phyloP scores from a whole-genome alignment of 1,284 basidiomycete species.

The Xerocomus amazonicus region DNA sequence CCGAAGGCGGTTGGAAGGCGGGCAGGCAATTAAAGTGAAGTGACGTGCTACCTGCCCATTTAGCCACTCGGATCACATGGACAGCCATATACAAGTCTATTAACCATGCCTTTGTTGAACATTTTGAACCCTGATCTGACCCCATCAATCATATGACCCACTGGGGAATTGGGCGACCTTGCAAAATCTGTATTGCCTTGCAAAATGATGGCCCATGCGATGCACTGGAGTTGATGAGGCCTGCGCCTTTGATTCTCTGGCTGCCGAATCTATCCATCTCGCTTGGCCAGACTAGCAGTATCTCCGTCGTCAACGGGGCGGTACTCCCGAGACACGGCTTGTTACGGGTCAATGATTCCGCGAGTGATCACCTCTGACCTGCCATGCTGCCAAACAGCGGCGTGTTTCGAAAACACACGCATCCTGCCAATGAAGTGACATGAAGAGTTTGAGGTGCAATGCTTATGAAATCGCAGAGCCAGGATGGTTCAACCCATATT shows the following conservation, averaged over 20 bases:
- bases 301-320: conserved; percentile 25
- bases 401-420: conserved; percentile 17
- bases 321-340: conserved; percentile 13
- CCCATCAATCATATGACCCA: conserved; percentile 25
- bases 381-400: conserved; percentile 6
- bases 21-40: conserved; percentile 56
- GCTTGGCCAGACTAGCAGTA: conserved; percentile 1
- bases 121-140: conserved; percentile 13
- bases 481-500: too few species aligned
- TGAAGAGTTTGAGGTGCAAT: conserved; percentile 7
- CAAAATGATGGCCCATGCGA: conserved; percentile 10
- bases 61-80: conserved; percentile 30
- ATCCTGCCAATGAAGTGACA: conserved; percentile 24
- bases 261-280: conserved; percentile 1
- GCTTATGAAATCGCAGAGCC: too few species aligned
- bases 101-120: conserved; percentile 14
- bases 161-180: conserved; percentile 20
- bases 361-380: conserved; percentile 17
- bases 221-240: conserved; percentile 4
- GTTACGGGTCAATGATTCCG: conserved; percentile 23
- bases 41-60: conserved; percentile 28
- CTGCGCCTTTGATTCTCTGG: conserved; percentile 10
- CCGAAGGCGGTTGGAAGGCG: conserved; percentile 60
- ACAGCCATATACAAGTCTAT: conserved; percentile 22
- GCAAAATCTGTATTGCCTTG: conserved; percentile 5